Base-by-base conservation (phyloP, 2,329 filamentous ascomycete genomes). In the Fusarium hostae region DNA sequence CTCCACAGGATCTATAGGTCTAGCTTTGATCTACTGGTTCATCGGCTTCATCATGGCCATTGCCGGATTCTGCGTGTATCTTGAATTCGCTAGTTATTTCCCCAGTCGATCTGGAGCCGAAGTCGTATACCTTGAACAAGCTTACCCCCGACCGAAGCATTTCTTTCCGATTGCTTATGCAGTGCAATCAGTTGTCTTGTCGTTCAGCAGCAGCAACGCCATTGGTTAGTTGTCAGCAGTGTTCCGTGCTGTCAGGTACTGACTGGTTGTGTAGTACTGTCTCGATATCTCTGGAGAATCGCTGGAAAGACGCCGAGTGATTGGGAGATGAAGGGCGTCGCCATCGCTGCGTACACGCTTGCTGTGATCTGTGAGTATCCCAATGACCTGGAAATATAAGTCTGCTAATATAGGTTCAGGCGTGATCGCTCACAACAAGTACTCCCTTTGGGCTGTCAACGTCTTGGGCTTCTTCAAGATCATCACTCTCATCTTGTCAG, bases 121-220 rank as follows among this genome's bases (percentile, higher is more conserved):
- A 74, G 90, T 91, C 0, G 90, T 91, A 0, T 92, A 91, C 69
- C 84, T 92, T 1, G 90, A 92, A 73, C 90, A 92, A 75, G 87
- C 89, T 0, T 93, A 87, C 66, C 90, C 90, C 1, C 84, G 88
- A 3, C 91, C 90, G 0, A 86, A 84, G 58, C 91, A 89, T 74
- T 85, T 92, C 65, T 88, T 92, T 52, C 89, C 90, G 0, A 88
- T 88, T 0, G 83, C 88, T 0, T 92, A 90, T 76, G 90, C 90
- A 0, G 86, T 91, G 6, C 88, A 90, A 74, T 85, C 86, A 0
- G 88, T 92, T 4, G 77, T 90, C 2, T 80, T 92, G 13, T 91
- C 90, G 0, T 92, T 92, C 68, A 88, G 87, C 70, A 90, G 88
- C 70, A 88, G 88, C 45, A 92, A 92, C 76, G 85, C 89, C 1